Evolutionary conservation across 306 rosid genomes (phyloP).

Genomic region (Argentina anserina): DNA sequence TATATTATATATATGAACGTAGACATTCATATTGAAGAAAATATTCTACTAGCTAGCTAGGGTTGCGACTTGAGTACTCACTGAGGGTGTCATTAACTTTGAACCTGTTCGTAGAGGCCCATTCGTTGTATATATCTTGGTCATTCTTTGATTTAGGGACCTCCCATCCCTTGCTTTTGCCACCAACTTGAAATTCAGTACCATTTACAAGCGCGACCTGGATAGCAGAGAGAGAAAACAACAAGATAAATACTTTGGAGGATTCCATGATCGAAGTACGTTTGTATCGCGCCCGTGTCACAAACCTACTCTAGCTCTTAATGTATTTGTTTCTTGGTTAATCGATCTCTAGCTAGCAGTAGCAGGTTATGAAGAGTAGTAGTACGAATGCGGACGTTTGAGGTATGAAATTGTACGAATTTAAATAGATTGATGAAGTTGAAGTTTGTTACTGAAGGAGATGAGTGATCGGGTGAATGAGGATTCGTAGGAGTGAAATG

Average conservation of each 20-base stretch:
- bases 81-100: conserved; percentile 57
- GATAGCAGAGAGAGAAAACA: conserved; percentile 23
- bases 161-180: conserved; percentile 48
- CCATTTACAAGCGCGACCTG: conserved; percentile 27
- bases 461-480: conserved; percentile 13
- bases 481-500: conserved; percentile 38
- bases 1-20: too few species aligned
- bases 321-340: not conserved
- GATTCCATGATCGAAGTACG: conserved; percentile 11
- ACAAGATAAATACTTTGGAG: conserved; percentile 26
- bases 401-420: not conserved
- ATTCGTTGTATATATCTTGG: conserved; percentile 39
- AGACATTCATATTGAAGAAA: not conserved
- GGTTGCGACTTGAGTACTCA: conserved; percentile 26
- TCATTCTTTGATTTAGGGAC: conserved; percentile 43
- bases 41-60: not conserved
- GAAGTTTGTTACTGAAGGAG: conserved; percentile 28
- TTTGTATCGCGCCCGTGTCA: too few species aligned
- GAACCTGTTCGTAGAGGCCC: conserved; percentile 81
- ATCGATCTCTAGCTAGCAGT: not conserved
- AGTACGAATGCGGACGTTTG: not conserved
- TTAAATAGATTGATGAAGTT: conserved; percentile 34
- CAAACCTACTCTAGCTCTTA: not conserved
- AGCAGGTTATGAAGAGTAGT: not conserved
- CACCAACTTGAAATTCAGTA: conserved; percentile 59